Percentiles rank a stretch among this genome's conserved stretches.
Evolutionary conservation across 2,329 filamentous ascomycete genomes (phyloP).

Genomic region (Aspergillus aculeatus): DNA sequence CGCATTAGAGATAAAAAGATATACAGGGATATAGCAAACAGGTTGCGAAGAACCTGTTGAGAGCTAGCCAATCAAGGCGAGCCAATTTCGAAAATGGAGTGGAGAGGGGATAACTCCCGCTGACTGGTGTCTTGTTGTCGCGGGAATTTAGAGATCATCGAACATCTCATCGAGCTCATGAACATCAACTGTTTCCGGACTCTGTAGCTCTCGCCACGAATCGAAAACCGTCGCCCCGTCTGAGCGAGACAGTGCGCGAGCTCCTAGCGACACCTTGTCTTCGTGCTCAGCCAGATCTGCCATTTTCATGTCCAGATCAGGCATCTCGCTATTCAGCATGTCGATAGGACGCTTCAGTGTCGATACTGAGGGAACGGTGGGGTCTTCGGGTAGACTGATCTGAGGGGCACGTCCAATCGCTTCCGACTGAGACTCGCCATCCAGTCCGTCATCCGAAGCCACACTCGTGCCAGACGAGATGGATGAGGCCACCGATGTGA

Average conservation of each 20-base stretch:
- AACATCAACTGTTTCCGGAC: conserved; percentile 84
- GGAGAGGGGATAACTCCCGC: neutral
- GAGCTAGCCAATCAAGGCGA: neutral
- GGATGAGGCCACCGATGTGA: conserved; percentile 42
- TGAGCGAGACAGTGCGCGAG: conserved; percentile 27
- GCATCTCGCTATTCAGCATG: conserved; percentile 40
- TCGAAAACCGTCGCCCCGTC: conserved; percentile 43
- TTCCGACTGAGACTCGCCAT: conserved; percentile 24
- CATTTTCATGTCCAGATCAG: conserved; percentile 38
- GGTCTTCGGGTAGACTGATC: conserved; percentile 33
- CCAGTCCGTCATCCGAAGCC: conserved; percentile 32
- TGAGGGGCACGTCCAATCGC: conserved; percentile 26
- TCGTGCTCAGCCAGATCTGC: conserved; percentile 34
- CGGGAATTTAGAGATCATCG: conserved; percentile 61
- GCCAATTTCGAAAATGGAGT: conserved; percentile 7
- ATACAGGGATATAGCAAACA: conserved; percentile 18
- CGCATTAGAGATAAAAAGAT: conserved; percentile 18
- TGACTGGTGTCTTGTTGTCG: neutral
- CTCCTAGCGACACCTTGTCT: conserved; percentile 46
- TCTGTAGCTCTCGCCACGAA: conserved; percentile 63
- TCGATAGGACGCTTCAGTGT: conserved; percentile 41
- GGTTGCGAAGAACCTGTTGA: neutral
- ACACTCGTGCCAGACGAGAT: conserved; percentile 44
- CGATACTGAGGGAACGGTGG: conserved; percentile 28
- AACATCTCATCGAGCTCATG: conserved; percentile 90